phyloP scores from a whole-genome alignment of 495 filamentous ascomycete species.

The Choiromyces venosus region DNA sequence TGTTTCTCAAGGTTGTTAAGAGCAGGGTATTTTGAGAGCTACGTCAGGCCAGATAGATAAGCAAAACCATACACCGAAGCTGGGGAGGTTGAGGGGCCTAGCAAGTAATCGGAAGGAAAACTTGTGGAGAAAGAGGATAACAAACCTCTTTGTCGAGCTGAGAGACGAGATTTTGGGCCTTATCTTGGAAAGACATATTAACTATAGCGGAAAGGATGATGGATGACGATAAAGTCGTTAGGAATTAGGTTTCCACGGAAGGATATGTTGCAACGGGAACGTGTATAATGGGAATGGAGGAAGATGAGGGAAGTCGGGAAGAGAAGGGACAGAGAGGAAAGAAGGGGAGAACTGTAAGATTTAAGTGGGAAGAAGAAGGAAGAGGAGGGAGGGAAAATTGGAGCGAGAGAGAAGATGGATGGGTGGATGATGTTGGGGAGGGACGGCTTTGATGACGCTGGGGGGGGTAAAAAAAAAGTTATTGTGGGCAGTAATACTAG shows the following conservation, averaged over 20 bases:
- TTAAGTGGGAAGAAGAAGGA: not conserved
- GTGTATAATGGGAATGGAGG: not conserved
- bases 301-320: not conserved
- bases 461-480: not conserved
- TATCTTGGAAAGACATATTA: slow-evolving; percentile 79
- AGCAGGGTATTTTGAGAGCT: slow-evolving; percentile 94
- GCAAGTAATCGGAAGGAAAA: slow-evolving; percentile 2
- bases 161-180: slow-evolving; percentile 76
- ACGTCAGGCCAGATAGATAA: slow-evolving; percentile 19
- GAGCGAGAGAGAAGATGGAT: not conserved
- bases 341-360: not conserved
- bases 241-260: not conserved
- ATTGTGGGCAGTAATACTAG: not conserved
- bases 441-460: not conserved
- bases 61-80: slow-evolving; percentile 25
- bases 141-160: slow-evolving; percentile 97
- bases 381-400: not conserved
- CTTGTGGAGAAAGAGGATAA: slow-evolving; percentile 28
- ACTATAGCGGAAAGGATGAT: slow-evolving; percentile 19
- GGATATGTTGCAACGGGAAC: not conserved
- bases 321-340: not conserved
- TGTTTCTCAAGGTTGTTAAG: slow-evolving; percentile 97
- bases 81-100: slow-evolving; percentile 3
- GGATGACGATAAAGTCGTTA: not conserved
- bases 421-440: not conserved